Conservation (phyloP, 2,329 filamentous ascomycete species). For the Cladobotryum mycophilum region DNA sequence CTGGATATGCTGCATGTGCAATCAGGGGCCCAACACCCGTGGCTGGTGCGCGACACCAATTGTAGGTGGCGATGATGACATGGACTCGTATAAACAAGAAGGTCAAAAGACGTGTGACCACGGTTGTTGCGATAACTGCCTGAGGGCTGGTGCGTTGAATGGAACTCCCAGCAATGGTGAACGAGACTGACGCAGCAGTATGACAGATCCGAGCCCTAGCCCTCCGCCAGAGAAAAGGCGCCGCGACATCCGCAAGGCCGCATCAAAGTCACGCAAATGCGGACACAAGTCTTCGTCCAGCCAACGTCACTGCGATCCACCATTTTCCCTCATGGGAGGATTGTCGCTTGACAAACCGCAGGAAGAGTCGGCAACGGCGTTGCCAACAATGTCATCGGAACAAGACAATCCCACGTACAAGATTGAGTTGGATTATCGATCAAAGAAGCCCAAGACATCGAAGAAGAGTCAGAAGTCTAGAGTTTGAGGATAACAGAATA, state of each 20-base stretch:
- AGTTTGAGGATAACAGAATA: not conserved
- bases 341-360: constrained; percentile 8
- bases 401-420: constrained; percentile 19
- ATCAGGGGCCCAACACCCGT: constrained; percentile 43
- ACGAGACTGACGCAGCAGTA: not conserved
- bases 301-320: constrained; percentile 25
- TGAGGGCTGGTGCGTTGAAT: constrained; percentile 32
- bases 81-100: constrained; percentile 26
- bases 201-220: constrained; percentile 26
- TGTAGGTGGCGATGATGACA: constrained; percentile 25
- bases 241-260: constrained; percentile 30
- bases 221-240: constrained; percentile 32
- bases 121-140: constrained; percentile 46
- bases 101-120: constrained; percentile 43
- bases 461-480: constrained; percentile 24
- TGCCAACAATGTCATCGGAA: constrained; percentile 15
- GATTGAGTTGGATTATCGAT: constrained; percentile 24
- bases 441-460: constrained; percentile 21
- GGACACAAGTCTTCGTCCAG: constrained; percentile 25
- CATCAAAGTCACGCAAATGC: constrained; percentile 29
- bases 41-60: constrained; percentile 46
- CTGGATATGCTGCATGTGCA: constrained; percentile 51
- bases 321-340: constrained; percentile 19
- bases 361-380: constrained; percentile 1
- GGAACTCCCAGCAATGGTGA: too few species aligned